Conservation (phyloP, 164 flowering plant species). For the Stephania yunnanensis region DNA sequence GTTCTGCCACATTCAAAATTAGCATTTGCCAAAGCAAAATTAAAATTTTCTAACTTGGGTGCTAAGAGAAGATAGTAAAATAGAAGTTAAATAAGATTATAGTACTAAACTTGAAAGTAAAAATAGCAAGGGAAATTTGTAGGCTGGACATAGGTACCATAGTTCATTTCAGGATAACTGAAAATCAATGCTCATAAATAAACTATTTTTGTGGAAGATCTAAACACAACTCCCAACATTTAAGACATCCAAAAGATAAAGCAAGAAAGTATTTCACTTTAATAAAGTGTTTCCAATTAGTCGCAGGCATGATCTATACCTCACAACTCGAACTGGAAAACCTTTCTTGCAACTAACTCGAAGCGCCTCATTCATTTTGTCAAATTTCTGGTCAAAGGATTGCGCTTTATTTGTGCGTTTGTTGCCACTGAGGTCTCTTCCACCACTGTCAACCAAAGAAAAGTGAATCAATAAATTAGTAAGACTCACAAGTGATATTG, state of each 20-base stretch:
- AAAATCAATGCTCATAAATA: background rate
- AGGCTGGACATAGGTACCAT: background rate
- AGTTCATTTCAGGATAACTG: background rate
- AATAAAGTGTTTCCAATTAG: background rate
- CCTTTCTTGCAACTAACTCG: conserved; percentile 72
- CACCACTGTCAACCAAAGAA: conserved; percentile 50
- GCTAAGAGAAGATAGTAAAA: too few relatives aligned
- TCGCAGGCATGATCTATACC: conserved; percentile 28
- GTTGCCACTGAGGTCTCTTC: conserved; percentile 86
- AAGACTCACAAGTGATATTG: background rate
- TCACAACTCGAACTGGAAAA: conserved; percentile 84
- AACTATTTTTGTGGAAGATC: background rate
- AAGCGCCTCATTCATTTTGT: conserved; percentile 51
- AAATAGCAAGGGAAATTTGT: too few relatives aligned
- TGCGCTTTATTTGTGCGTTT: conserved; percentile 76
- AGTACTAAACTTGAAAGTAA: too few relatives aligned
- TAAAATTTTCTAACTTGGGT: too few relatives aligned
- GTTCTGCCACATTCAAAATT: too few relatives aligned
- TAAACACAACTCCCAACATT: background rate
- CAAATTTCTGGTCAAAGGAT: conserved; percentile 67
- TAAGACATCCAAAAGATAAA: background rate
- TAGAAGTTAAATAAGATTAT: too few relatives aligned
- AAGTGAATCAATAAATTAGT: background rate
- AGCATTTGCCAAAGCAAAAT: too few relatives aligned
- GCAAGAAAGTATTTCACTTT: background rate